These are phyloP conservation scores for Metarhizium guizhouense DNA, from an alignment of 2,329 filamentous ascomycete species.

Conservation along the genomic window DNA sequence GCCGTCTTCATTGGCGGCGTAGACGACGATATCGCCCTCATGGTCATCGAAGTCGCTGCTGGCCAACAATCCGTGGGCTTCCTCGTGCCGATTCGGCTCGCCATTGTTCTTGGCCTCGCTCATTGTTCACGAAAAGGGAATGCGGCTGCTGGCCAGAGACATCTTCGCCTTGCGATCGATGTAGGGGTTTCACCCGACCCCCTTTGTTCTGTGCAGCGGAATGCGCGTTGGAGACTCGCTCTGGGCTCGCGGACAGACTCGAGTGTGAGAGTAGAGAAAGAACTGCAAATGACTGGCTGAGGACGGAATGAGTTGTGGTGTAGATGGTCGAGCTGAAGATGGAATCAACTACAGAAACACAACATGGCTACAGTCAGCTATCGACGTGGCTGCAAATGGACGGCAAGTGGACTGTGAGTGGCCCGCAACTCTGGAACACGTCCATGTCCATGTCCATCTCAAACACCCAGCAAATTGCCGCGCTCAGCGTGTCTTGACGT, in stretches of 20 bases:
- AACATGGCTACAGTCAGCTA: too few relatives aligned
- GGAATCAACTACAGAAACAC: too few relatives aligned
- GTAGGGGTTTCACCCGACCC: not conserved
- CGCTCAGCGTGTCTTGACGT: not conserved
- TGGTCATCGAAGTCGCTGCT: conserved; percentile 14
- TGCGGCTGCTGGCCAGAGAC: conserved; percentile 6
- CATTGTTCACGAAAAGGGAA: conserved; percentile 18
- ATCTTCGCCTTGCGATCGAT: conserved; percentile 6
- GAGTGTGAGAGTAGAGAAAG: too few relatives aligned
- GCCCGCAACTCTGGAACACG: too few relatives aligned
- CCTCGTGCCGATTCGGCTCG: conserved; percentile 20
- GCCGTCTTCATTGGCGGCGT: not conserved
- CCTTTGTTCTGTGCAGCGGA: not conserved
- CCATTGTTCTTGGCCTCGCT: conserved; percentile 21
- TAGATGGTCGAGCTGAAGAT: too few relatives aligned
- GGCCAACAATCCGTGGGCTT: conserved; percentile 23
- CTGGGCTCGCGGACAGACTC: too few relatives aligned
- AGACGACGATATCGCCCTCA: conserved; percentile 15
- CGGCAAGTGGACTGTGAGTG: too few relatives aligned
- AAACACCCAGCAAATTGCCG: not conserved
- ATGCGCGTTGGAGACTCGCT: not conserved
- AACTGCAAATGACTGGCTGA: too few relatives aligned
- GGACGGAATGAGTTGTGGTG: too few relatives aligned
- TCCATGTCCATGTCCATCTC: too few relatives aligned
- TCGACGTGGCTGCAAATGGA: too few relatives aligned